Evolutionary conservation across 2,329 filamentous ascomycete species (phyloP), one percentile per base, ranked within the genome.

Genomic region (Hirsutella rhossiliensis): DNA sequence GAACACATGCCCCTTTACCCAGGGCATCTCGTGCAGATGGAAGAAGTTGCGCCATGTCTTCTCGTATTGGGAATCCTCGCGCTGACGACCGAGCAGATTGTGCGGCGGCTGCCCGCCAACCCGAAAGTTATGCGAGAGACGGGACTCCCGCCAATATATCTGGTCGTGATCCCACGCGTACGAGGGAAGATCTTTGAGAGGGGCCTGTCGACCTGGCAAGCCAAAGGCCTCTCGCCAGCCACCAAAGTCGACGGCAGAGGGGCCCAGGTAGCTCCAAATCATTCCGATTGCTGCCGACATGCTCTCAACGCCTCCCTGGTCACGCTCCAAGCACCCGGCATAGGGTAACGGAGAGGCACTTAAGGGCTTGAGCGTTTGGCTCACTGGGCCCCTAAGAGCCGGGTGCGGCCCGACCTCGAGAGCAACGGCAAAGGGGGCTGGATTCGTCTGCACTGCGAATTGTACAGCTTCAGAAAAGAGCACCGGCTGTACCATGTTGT

Each of bases 131-230:
- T 15, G 18, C 2, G 48, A 46, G 23, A 42, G n/a, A 2, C 51
- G 47, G 3, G 28, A 43, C 38, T 57, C 56, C 19, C 38, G 27
- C 63, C 62, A 67, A 45, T 57, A 60, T 2, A 19, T 18, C 19
- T 43, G 44, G 5, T 20, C 48, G 44, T 69, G 63, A 32, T 69
- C 58, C 66, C 66, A 72, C 0, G 56, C 52, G 47, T 72, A 71
- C 1, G 50, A 49, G 1, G 67, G 65, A 0, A 69, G 45, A 11
- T 11, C n/a, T 18, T 32, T 18, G 20, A 41, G 23, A 2, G 34
- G 18, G 8, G 19, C 17, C 9, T 19, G 19, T 12, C 15, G 13
- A 30, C 20, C 15, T 11, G 18, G 18, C 7, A 38, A 23, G 6
- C 19, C 37, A 15, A 18, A 38, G 5, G 37, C 37, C 19, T 38